Conservation (phyloP, 78 protist genomes). For the Planoprotostelium fungivorum region DNA sequence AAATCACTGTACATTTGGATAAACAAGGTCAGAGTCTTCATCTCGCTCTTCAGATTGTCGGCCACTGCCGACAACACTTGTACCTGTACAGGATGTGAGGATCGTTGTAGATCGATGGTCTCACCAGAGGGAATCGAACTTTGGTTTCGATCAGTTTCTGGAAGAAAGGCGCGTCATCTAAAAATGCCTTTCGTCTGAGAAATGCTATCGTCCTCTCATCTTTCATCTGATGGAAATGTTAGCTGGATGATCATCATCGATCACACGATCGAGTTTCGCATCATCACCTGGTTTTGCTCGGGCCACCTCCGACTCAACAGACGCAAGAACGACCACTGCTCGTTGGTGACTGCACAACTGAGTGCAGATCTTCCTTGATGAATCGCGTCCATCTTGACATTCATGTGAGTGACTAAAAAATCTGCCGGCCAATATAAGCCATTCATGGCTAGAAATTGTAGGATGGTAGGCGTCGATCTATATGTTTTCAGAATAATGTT, state of each 20-base stretch:
- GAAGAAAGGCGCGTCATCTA: neutral
- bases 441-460: neutral
- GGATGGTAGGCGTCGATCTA: neutral
- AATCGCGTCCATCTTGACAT: neutral
- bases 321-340: neutral
- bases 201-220: neutral
- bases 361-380: neutral
- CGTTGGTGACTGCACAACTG: neutral
- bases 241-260: too few relatives aligned
- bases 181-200: neutral
- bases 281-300: neutral
- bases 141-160: neutral
- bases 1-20: neutral
- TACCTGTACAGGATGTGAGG: neutral
- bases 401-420: neutral
- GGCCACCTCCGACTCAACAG: neutral
- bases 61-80: neutral
- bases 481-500: neutral
- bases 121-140: neutral
- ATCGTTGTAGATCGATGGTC: slow-evolving; percentile 1
- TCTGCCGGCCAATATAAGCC: neutral
- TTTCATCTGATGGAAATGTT: neutral
- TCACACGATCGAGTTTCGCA: too few relatives aligned
- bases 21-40: neutral
- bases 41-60: neutral